Evolutionary conservation across 352 stramenopile genomes (phyloP).

Genomic region (Pythium aquatile): DNA sequence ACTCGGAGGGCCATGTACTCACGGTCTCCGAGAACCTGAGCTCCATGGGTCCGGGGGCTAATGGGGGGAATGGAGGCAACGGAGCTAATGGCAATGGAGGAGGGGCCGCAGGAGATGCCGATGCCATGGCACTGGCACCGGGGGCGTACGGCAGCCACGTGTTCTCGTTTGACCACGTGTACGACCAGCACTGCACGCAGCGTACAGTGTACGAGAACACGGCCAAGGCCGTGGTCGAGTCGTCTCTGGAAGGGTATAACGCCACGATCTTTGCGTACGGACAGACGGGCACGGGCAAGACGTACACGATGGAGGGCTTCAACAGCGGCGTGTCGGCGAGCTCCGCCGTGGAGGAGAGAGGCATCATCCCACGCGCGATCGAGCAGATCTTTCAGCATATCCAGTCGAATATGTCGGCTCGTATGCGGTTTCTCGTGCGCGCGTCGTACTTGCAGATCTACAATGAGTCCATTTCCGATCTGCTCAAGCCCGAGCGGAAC

Average conservation of each 20-base stretch:
- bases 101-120: constrained; percentile 9
- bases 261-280: constrained; percentile 91
- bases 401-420: constrained; percentile 77
- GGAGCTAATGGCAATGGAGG: constrained; percentile 10
- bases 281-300: constrained; percentile 92
- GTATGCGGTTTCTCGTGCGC: constrained; percentile 89
- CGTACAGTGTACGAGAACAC: constrained; percentile 93
- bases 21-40: constrained; percentile 88
- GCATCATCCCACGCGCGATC: constrained; percentile 97
- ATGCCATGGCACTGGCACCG: constrained; percentile 10
- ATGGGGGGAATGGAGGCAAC: constrained; percentile 11
- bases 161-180: constrained; percentile 95
- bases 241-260: constrained; percentile 91
- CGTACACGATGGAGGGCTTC: constrained; percentile 97
- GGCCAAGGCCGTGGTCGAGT: constrained; percentile 91
- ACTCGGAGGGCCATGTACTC: constrained; percentile 81
- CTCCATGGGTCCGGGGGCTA: constrained; percentile 28
- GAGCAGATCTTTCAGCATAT: constrained; percentile 95
- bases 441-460: constrained; percentile 95
- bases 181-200: constrained; percentile 91
- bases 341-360: constrained; percentile 82
- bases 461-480: constrained; percentile 93
- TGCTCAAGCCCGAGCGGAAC: constrained; percentile 91
- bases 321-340: constrained; percentile 72
- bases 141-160: constrained; percentile 83